A percentile compares a stretch with the other conserved stretches of the same genome.
These are phyloP conservation scores for Juglanconis oblonga DNA, from an alignment of 2,329 filamentous ascomycete species.

Conservation along the genomic window DNA sequence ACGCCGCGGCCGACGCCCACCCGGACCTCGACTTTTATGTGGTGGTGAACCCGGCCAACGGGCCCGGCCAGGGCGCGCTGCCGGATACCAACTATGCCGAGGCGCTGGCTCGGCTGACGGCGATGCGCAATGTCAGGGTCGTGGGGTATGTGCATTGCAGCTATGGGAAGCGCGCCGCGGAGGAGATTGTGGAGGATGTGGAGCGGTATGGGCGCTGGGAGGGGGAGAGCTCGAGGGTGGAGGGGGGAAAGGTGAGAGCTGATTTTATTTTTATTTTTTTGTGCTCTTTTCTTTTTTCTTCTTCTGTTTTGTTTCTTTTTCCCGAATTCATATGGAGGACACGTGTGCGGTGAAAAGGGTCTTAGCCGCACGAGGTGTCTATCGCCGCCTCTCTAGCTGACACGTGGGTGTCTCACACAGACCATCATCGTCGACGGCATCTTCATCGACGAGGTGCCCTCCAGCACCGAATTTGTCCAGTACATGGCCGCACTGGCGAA, in stretches of 20 bases:
- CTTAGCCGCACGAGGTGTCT: too few species aligned
- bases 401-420: neutral
- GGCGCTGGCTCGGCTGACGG: slow-evolving; percentile 23
- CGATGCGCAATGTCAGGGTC: slow-evolving; percentile 25
- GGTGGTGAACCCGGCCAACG: slow-evolving; percentile 30
- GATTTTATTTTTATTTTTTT: too few species aligned
- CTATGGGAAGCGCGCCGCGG: slow-evolving; percentile 24
- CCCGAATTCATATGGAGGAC: neutral
- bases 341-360: neutral
- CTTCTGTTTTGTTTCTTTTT: neutral
- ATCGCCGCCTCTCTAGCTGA: neutral
- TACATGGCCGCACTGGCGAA: slow-evolving; percentile 24
- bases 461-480: slow-evolving; percentile 19
- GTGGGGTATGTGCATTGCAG: slow-evolving; percentile 31
- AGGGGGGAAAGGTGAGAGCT: slow-evolving; percentile 12
- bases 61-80: slow-evolving; percentile 24
- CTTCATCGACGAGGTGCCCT: slow-evolving; percentile 47
- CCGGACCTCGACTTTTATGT: slow-evolving; percentile 27
- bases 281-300: neutral
- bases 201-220: slow-evolving; percentile 43
- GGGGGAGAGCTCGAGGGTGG: slow-evolving; percentile 19
- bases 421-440: slow-evolving; percentile 42
- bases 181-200: slow-evolving; percentile 34
- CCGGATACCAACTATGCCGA: slow-evolving; percentile 29
- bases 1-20: slow-evolving; percentile 21